Evolutionary conservation across 2,329 filamentous ascomycete species (phyloP), one percentile per base, ranked within the genome.

Genomic region (Chrysoporthe austroafricana): DNA sequence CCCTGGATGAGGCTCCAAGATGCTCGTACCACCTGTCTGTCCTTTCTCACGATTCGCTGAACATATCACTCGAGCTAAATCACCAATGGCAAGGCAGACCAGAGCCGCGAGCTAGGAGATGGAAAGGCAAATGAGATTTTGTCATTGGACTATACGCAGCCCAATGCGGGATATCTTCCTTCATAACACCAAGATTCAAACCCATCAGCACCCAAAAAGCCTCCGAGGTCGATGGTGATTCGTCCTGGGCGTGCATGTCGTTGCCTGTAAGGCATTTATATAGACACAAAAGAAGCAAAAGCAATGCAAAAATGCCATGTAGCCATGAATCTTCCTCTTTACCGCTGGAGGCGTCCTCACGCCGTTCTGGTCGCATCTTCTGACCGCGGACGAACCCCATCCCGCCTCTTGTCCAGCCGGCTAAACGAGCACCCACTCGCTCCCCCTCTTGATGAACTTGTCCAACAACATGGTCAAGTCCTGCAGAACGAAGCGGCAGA

Each of bases 371-470:
- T 48, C 18, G 5, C 6, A n/a, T 48, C 14, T n/a, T 18, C 46
- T 21, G 14, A 5, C 16, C 3, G 21, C 32, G 7, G 36, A 42
- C 32, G 21, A 50, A n/a, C 66, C 32, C 11, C 21, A 36, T 14
- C 5, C 34, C 8, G 32, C 13, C 21, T 8, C 11, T 42, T 26
- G 50, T 48, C 44, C 46, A 14, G 26, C 44, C 43, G 16, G n/a
- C 74, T 69, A 79, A 8, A 74, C 72, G 21, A 84, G 73, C 67
- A 97, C 94, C 95, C 95, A 99, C 83, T 99, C 95, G 74, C 91
- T 97, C 34, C 95, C 94, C 72, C 94, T 88, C 84, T 99, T 99
- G 77, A 99, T 90, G 76, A 96, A 98, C 78, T 98, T 99, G 78
- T 99, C 96, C 73, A 99, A 83, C 82, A 99, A 84, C 76, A 96